Base-by-base conservation (phyloP, 2,329 filamentous ascomycete genomes). In the Ophiocordyceps sinensis region DNA sequence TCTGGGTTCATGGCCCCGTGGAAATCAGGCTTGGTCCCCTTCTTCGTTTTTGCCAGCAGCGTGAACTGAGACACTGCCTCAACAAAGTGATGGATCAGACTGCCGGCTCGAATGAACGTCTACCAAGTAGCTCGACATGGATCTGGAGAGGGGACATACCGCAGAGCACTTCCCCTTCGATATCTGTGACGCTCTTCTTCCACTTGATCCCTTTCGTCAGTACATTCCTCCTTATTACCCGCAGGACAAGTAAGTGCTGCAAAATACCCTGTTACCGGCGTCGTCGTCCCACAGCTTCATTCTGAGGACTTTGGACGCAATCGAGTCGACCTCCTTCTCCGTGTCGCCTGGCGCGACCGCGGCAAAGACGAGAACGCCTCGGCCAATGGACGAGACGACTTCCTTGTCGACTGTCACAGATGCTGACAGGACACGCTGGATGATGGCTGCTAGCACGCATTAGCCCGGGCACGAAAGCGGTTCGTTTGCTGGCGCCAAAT, bases 341-440 rank as follows among this genome's bases (percentile, higher is more conserved):
- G 86, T 94, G 56, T 98, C 91, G 41, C 88, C 82, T 34, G 86
- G 88, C 28, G 83, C 87, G 36, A 98, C 79, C 23, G 88, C 91
- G 19, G 89, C 89, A 57, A 98, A 82, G 28, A 96, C 86, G 7
- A 98, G 70, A 36, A 98, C 66, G 28, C 91, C 91, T 61, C 82
- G 85, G 44, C 86, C 85, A 53, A 98, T 96, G 3, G 82, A 84
- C 1, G 91, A 96, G 37, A 98, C 75, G 28, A 94, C 66, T 57
- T 94, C 73, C 55, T 85, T 82, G 57, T 98, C 88, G 40, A 98
- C 89, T 2, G 87, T 91, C 52, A 98, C 91, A 8, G 89, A 95
- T 45, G 89, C 89, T 36, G 88, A 96, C 45, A 94, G 77, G 40
- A 98, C 91, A 49, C 91, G 77, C 64, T 98, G 91, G 41, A 96